A percentile compares a stretch with the other conserved stretches of the same genome.
These are phyloP conservation scores for Periconia macrospinosa DNA, from an alignment of 2,329 filamentous ascomycete species.

Conservation along the genomic window DNA sequence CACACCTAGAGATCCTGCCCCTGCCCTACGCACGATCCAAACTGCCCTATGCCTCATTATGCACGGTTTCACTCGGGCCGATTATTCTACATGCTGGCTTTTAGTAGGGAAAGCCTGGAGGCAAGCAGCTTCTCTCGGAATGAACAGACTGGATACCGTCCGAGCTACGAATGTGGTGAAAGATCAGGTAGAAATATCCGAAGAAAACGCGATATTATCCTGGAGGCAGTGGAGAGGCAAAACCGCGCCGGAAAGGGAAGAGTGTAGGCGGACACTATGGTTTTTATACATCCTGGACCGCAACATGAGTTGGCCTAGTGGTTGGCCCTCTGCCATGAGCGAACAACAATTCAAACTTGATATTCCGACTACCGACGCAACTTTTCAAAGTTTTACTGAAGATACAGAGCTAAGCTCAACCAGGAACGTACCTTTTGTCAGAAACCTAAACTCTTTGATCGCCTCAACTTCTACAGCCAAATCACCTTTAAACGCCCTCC, in stretches of 20 bases:
- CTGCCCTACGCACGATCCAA: slow-evolving; percentile 28
- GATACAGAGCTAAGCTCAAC: not conserved
- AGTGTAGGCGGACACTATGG: slow-evolving; percentile 34
- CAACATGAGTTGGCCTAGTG: slow-evolving; percentile 28
- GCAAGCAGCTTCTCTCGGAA: slow-evolving; percentile 27
- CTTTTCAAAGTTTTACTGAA: slow-evolving; percentile 23
- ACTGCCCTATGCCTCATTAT: slow-evolving; percentile 25
- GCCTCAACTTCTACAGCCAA: slow-evolving; percentile 6
- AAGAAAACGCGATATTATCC: not conserved
- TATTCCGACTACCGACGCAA: slow-evolving; percentile 24
- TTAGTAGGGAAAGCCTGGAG: slow-evolving; percentile 38
- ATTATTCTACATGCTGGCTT: slow-evolving; percentile 33
- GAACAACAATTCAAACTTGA: slow-evolving; percentile 37
- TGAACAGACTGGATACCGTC: slow-evolving; percentile 32
- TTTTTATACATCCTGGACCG: slow-evolving; percentile 35
- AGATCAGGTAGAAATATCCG: not conserved
- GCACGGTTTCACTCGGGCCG: slow-evolving; percentile 25
- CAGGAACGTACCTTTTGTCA: slow-evolving; percentile 21
- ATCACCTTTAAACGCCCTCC: slow-evolving; percentile 20
- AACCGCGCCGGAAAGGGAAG: slow-evolving; percentile 26
- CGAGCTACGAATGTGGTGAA: slow-evolving; percentile 1
- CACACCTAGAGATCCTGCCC: slow-evolving; percentile 18
- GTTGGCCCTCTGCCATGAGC: slow-evolving; percentile 30
- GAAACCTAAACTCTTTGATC: slow-evolving; percentile 25
- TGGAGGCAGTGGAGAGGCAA: slow-evolving; percentile 3